Conservation (phyloP, 2,329 filamentous ascomycete species). For the Alternaria postmessia region DNA sequence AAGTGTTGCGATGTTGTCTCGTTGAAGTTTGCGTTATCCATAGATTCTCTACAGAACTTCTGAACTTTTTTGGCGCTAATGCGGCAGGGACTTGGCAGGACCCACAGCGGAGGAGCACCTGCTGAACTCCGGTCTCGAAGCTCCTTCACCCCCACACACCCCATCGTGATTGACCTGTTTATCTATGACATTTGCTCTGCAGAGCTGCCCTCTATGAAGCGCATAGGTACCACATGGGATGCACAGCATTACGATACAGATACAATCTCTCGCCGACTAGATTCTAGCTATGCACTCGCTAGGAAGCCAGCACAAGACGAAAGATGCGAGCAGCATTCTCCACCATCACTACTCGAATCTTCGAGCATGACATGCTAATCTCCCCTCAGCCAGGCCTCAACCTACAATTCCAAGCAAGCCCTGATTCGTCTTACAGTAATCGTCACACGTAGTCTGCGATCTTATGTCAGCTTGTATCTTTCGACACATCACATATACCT, state of each 20-base stretch:
- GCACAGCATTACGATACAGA: not conserved
- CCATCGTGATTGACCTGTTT: not conserved
- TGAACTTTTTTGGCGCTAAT: conserved; percentile 35
- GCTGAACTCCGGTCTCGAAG: not conserved
- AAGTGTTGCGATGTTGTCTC: not conserved
- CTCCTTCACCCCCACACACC: not conserved
- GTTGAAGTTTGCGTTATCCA: conserved; percentile 13
- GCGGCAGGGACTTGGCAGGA: conserved; percentile 8
- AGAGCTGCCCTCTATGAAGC: not conserved
- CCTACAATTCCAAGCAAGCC: conserved; percentile 10
- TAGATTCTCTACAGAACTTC: not conserved
- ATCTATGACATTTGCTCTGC: no score
- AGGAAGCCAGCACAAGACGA: no score
- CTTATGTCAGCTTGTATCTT: not conserved
- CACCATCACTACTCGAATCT: not conserved
- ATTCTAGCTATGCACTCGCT: not conserved
- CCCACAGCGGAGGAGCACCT: conserved; percentile 22
- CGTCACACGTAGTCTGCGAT: conserved; percentile 19
- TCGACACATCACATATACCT: not conserved
- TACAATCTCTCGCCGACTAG: not conserved
- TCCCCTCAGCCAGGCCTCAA: fast-evolving
- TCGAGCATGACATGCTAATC: not conserved
- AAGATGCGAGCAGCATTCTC: not conserved
- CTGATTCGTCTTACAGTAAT: conserved; percentile 25
- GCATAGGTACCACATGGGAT: not conserved